Conservation (phyloP, 768 basidiomycete species). For the Arthromyces matolae region DNA sequence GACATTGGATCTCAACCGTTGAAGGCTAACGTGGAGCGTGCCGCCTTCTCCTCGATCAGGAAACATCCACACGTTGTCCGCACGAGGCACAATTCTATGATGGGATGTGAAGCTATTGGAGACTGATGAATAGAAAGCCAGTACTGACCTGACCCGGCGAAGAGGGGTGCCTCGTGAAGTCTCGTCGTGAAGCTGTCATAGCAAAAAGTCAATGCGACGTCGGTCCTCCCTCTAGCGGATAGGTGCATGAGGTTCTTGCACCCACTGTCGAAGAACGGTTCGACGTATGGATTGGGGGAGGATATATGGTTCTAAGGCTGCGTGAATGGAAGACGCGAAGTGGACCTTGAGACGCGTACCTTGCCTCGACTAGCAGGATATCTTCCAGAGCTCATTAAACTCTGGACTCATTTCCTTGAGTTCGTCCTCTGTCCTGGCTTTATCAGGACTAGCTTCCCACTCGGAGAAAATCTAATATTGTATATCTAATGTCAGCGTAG, state of each 20-base stretch:
- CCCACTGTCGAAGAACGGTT: conserved; percentile 67
- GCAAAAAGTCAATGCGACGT: too few species aligned
- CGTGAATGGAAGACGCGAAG: background rate
- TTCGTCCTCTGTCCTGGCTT: conserved; percentile 62
- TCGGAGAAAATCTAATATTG: conserved; percentile 48
- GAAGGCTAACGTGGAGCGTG: too few species aligned
- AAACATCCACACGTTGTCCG: too few species aligned
- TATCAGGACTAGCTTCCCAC: conserved; percentile 66
- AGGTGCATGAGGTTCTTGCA: conserved; percentile 75
- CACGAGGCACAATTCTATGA: too few species aligned
- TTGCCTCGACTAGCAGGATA: conserved; percentile 73
- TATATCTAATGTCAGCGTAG: background rate
- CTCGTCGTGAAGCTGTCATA: too few species aligned
- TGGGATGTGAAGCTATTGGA: too few species aligned
- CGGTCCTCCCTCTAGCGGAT: conserved; percentile 77
- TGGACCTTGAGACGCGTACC: conserved; percentile 26
- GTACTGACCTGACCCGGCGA: too few species aligned
- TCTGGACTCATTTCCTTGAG: conserved; percentile 78
- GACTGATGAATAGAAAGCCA: too few species aligned
- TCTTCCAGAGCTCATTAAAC: conserved; percentile 68
- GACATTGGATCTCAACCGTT: too few species aligned
- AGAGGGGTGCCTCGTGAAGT: too few species aligned
- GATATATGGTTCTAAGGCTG: conserved; percentile 53
- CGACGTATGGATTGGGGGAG: conserved; percentile 56
- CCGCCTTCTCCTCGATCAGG: too few species aligned